phyloP scores from a whole-genome alignment of 129 eudicot genomes.

The Flaveria linearis region DNA sequence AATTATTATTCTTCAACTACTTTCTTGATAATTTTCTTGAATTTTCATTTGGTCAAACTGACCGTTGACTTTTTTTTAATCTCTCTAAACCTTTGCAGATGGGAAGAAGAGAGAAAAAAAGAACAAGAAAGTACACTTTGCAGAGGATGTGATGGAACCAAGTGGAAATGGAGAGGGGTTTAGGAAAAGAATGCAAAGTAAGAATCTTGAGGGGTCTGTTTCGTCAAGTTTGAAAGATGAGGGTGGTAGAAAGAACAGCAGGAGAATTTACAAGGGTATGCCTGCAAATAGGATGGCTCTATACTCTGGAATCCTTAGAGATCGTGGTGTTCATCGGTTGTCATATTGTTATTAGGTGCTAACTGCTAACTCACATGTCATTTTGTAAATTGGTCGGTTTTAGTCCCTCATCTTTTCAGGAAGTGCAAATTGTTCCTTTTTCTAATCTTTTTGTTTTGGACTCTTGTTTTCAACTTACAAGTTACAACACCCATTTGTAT shows the following conservation, averaged over 20 bases:
- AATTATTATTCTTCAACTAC: constrained; percentile 3
- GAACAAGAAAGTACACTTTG: constrained; percentile 87
- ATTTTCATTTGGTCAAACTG: constrained; percentile 28
- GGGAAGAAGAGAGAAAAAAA: constrained; percentile 57
- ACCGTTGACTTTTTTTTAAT: constrained; percentile 19
- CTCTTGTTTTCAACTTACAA: background rate
- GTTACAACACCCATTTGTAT: background rate
- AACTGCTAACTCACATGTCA: background rate
- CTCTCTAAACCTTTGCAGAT: constrained; percentile 33
- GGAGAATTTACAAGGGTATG: constrained; percentile 28
- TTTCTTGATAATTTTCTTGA: constrained; percentile 5
- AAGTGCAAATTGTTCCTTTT: constrained; percentile 1
- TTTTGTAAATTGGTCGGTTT: constrained; percentile 34
- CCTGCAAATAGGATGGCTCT: constrained; percentile 80
- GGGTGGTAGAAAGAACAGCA: constrained; percentile 28
- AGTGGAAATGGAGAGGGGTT: constrained; percentile 72
- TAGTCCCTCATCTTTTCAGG: constrained; percentile 18
- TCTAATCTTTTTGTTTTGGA: background rate
- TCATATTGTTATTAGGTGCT: constrained; percentile 44
- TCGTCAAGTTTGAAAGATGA: constrained; percentile 23
- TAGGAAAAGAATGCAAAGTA: constrained; percentile 46
- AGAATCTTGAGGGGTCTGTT: constrained; percentile 14
- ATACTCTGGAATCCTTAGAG: constrained; percentile 71
- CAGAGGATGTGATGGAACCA: constrained; percentile 86
- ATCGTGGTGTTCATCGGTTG: constrained; percentile 57